Percentiles rank a stretch among this genome's conserved stretches.
Conservation (phyloP, 169 alveolate species). For the Plasmodium cynomolgi region DNA sequence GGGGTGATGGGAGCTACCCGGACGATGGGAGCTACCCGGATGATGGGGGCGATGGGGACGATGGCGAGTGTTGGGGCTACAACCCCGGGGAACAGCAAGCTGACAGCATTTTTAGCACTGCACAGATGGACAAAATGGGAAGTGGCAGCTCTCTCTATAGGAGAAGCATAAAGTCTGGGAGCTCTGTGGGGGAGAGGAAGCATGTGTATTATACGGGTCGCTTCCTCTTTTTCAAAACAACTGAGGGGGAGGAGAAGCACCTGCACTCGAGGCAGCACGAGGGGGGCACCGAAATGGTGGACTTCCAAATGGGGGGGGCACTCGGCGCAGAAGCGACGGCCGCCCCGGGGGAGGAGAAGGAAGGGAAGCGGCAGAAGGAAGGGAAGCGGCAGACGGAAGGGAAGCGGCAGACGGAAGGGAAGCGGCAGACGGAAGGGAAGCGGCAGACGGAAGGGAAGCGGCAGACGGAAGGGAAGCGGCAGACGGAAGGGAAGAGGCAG, state of each 20-base stretch:
- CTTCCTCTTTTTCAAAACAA: slow-evolving; percentile 15
- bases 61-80: neutral
- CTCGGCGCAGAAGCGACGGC: neutral
- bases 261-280: neutral
- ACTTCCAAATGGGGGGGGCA: neutral
- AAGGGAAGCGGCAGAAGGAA: neutral
- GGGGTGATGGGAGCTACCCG: neutral
- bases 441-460: neutral
- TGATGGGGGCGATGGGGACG: neutral
- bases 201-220: slow-evolving; percentile 1
- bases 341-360: neutral
- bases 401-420: neutral
- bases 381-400: too few species aligned
- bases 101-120: neutral
- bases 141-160: slow-evolving; percentile 4
- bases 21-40: too few species aligned
- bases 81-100: neutral
- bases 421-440: neutral
- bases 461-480: neutral
- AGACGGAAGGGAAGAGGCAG: too few species aligned
- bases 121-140: neutral
- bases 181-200: neutral
- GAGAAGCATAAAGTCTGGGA: slow-evolving; percentile 17
- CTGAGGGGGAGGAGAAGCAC: neutral
- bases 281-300: neutral